Conservation (phyloP, 2,329 filamentous ascomycete species). For the Tolypocladium inflatum region DNA sequence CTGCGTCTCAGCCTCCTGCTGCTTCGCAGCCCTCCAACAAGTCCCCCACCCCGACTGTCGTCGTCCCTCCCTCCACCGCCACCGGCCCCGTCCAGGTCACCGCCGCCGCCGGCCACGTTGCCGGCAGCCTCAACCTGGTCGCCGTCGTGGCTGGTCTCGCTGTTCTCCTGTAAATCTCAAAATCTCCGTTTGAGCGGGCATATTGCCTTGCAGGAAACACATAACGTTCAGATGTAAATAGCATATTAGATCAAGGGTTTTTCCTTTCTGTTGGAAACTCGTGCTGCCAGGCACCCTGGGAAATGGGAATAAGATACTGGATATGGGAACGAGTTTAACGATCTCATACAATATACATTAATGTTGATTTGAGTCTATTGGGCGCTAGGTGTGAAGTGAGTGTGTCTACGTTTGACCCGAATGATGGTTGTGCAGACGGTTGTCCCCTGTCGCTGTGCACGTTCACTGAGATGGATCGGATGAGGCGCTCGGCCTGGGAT, state of each 20-base stretch:
- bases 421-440: not conserved
- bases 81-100: constrained; percentile 13
- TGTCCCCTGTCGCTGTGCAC: not conserved
- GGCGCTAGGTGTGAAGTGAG: not conserved
- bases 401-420: not conserved
- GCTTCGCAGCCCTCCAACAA: not conserved
- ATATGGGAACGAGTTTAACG: not conserved
- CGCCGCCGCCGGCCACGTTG: constrained; percentile 21
- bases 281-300: not conserved
- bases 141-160: constrained; percentile 21
- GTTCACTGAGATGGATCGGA: too few relatives aligned
- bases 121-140: constrained; percentile 16
- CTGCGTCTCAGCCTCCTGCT: not conserved
- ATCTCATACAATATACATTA: not conserved
- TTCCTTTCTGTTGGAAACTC: not conserved
- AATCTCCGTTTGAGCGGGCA: constrained; percentile 7
- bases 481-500: not conserved
- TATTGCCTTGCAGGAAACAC: constrained; percentile 7
- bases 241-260: not conserved
- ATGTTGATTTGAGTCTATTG: not conserved
- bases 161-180: constrained; percentile 21
- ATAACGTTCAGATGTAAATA: constrained; percentile 10
- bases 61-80: constrained; percentile 2
- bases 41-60: not conserved
- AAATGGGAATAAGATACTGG: not conserved